Evolutionary conservation across 768 basidiomycete genomes (phyloP).

Genomic region (Boletus subparvulus): DNA sequence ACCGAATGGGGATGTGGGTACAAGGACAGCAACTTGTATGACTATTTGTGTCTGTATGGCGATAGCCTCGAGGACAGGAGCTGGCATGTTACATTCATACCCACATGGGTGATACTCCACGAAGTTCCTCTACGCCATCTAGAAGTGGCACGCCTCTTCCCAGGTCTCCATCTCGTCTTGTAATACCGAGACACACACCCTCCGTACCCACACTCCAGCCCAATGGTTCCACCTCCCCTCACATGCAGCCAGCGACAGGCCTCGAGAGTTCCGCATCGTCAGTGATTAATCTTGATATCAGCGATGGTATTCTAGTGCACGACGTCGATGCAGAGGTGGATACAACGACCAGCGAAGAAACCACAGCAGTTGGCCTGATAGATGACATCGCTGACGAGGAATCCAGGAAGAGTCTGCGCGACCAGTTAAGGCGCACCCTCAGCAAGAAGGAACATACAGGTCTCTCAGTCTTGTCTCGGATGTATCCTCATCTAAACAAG

Average conservation of each 20-base stretch:
- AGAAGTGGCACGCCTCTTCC: slow-evolving; percentile 37
- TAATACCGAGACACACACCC: slow-evolving; percentile 52
- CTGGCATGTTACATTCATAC: neutral
- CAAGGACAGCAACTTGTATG: slow-evolving; percentile 49
- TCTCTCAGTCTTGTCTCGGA: slow-evolving; percentile 19
- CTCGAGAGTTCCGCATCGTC: slow-evolving; percentile 72
- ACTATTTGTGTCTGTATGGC: slow-evolving; percentile 19
- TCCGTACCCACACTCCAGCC: slow-evolving; percentile 59
- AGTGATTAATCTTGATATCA: slow-evolving; percentile 61
- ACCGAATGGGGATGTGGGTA: slow-evolving; percentile 71
- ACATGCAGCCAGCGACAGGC: slow-evolving; percentile 33
- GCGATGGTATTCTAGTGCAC: slow-evolving; percentile 68
- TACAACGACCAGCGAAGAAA: slow-evolving; percentile 52
- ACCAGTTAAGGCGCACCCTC: slow-evolving; percentile 69
- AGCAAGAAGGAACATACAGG: slow-evolving; percentile 52
- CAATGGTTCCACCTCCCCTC: slow-evolving; percentile 37
- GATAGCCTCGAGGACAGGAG: neutral
- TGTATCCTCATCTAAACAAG: slow-evolving; percentile 7
- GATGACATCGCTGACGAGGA: slow-evolving; percentile 50
- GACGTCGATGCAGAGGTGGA: slow-evolving; percentile 67
- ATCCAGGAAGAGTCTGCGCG: slow-evolving; percentile 63
- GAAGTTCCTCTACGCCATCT: slow-evolving; percentile 33
- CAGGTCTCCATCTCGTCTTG: slow-evolving; percentile 52
- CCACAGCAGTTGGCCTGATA: slow-evolving; percentile 45
- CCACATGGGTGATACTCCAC: slow-evolving; percentile 28